These are phyloP conservation scores for Afroboletus lepidellus DNA, from an alignment of 1,284 basidiomycete species.

Conservation along the genomic window DNA sequence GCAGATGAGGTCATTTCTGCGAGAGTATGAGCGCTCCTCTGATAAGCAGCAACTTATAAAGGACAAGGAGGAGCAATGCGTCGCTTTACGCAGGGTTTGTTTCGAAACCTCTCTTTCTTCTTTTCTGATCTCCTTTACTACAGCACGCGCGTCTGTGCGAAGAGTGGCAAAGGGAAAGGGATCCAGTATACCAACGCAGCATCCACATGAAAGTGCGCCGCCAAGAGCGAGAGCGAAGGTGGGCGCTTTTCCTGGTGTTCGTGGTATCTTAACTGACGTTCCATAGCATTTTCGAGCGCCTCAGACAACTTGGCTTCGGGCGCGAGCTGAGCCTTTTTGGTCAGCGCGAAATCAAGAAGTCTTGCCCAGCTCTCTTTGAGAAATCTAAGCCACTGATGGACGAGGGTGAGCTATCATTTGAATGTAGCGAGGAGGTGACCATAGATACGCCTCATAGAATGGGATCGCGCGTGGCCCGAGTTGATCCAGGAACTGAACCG, in stretches of 20 bases:
- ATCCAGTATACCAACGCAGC: background rate
- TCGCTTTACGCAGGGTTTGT: background rate
- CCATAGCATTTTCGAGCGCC: background rate
- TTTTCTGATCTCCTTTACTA: background rate
- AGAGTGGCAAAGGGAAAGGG: background rate
- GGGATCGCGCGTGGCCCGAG: background rate
- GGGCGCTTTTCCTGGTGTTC: background rate
- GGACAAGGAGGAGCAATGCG: background rate
- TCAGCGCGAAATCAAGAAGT: background rate
- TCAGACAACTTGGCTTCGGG: background rate
- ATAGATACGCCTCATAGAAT: background rate
- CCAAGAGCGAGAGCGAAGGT: background rate
- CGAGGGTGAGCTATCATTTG: background rate
- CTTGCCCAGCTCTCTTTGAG: background rate
- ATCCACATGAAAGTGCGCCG: background rate
- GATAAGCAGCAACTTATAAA: background rate
- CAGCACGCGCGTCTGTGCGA: background rate
- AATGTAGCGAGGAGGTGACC: background rate
- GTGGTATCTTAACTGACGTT: background rate
- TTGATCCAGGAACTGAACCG: background rate
- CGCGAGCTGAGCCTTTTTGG: background rate
- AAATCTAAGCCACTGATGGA: background rate
- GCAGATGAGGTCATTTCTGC: background rate
- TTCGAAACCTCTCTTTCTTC: background rate
- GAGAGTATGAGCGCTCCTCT: background rate